Evolutionary conservation across 2,329 filamentous ascomycete species (phyloP), one percentile per base, ranked within the genome.

Genomic region (Aspergillus proliferans): DNA sequence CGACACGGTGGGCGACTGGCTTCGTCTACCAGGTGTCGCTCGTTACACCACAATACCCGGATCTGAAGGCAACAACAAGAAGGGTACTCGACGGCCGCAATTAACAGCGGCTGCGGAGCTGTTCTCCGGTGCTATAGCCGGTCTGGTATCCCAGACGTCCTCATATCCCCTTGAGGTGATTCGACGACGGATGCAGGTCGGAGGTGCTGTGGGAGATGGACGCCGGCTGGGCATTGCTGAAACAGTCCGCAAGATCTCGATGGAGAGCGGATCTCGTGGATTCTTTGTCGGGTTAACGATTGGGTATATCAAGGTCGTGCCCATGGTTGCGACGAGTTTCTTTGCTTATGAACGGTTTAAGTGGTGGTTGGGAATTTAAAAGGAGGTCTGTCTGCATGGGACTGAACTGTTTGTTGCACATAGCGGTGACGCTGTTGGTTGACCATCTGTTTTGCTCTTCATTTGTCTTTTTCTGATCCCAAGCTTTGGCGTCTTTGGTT

Each of bases 151-250:
- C 6, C 93, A 98, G 70, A 95, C 92, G 0, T 82, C 85, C 0
- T 94, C 91, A 14, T 98, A 98, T 67, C 93, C 93, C 4, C 77
- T 98, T 2, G 93, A 98, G 69, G 88, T 98, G 14, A 86, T 97
- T 50, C 78, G 93, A 52, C 80, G 93, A 55, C 80, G 93, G 43
- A 97, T 98, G 92, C 93, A 98, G 67, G 93, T 98, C 12, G 88
- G 89, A 43, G 93, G 92, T 9, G 91, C 92, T 0, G 89, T 97
- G 0, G 93, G 93, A 1, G 91, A 97, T 65, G 91, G 92, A 0
- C 88, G 83, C 59, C 76, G 87, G 42, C 71, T 95, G 42, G 77
- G 83, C 45, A 88, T 98, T 55, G 73, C 75, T 14, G 92, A 97
- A 71, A 95, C 92, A 1, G 84, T 84, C 3, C 73, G 71, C 55